phyloP scores from a whole-genome alignment of 352 stramenopile genomes.

The Phytopythium chamaehyphon region DNA sequence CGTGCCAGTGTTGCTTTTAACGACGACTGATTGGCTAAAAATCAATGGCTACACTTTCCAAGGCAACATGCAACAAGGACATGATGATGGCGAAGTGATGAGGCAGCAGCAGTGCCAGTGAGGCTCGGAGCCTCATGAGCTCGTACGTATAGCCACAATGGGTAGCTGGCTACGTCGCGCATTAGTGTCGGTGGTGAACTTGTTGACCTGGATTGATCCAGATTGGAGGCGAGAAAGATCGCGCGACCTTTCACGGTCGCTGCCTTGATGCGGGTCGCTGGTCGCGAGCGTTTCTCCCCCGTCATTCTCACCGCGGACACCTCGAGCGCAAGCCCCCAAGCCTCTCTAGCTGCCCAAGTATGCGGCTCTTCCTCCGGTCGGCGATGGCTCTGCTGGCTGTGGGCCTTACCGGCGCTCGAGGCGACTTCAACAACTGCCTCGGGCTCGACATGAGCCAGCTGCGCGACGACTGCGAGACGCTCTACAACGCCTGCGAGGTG shows the following conservation, averaged over 20 bases:
- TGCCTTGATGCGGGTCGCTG: neutral
- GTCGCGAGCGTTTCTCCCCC: no score
- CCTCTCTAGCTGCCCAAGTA: neutral
- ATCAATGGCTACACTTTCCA: neutral
- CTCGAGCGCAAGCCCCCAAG: neutral
- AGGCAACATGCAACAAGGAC: neutral
- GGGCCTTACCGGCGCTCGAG: slow-evolving; percentile 2
- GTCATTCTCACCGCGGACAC: no score
- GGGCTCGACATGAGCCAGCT: slow-evolving; percentile 43
- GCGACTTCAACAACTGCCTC: slow-evolving; percentile 51
- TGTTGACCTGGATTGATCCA: no score
- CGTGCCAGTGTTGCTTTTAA: neutral
- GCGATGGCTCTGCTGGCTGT: slow-evolving; percentile 2
- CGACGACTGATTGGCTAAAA: neutral
- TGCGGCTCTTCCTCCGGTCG: neutral
- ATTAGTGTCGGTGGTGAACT: no score
- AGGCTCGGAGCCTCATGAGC: no score
- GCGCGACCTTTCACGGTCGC: neutral
- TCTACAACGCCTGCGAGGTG: slow-evolving; percentile 42
- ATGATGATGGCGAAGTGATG: no score
- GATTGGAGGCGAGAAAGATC: slow-evolving; percentile 7
- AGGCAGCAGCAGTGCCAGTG: no score
- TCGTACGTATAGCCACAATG: no score
- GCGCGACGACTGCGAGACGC: slow-evolving; percentile 22
- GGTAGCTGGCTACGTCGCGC: no score